These are phyloP conservation scores for Diaporthe longicolla DNA, from an alignment of 2,329 filamentous ascomycete genomes.

Conservation along the genomic window DNA sequence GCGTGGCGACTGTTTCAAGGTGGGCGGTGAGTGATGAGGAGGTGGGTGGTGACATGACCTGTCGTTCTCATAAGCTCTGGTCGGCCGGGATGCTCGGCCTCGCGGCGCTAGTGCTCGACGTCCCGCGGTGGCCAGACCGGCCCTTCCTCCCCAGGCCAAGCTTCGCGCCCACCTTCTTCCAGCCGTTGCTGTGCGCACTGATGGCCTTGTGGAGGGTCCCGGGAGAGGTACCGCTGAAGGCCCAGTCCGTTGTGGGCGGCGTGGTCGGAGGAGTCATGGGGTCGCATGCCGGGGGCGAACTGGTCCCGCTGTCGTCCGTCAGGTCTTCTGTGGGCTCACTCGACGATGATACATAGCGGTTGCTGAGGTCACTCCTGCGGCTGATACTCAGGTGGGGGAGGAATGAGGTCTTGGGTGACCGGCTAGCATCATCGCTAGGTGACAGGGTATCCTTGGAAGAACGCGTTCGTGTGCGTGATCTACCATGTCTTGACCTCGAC, in stretches of 20 bases:
- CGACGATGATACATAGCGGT: conserved; percentile 61
- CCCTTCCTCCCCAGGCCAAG: conserved; percentile 70
- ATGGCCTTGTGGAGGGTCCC: conserved; percentile 69
- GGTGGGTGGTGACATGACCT: conserved; percentile 68
- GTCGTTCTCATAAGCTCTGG: conserved; percentile 66
- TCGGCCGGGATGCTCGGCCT: conserved; percentile 29
- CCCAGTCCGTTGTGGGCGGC: conserved; percentile 74
- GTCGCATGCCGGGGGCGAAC: conserved; percentile 69
- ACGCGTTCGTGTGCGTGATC: conserved; percentile 56
- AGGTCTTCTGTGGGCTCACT: conserved; percentile 64
- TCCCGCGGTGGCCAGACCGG: conserved; percentile 60
- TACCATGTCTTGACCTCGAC: conserved; percentile 53
- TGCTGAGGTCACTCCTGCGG: conserved; percentile 53
- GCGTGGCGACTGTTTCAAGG: conserved; percentile 44
- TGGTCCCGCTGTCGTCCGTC: conserved; percentile 76
- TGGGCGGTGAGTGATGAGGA: conserved; percentile 49
- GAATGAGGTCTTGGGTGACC: conserved; percentile 61
- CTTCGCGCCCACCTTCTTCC: conserved; percentile 76
- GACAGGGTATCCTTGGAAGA: conserved; percentile 53
- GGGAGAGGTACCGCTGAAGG: conserved; percentile 63
- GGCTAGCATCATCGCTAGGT: conserved; percentile 55
- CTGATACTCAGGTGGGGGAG: conserved; percentile 59
- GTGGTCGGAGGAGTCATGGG: conserved; percentile 83
- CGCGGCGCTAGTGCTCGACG: conserved; percentile 43
- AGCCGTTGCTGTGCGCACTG: conserved; percentile 69